Evolutionary conservation across 768 basidiomycete species (phyloP).

Genomic region (Scleroderma bovista): DNA sequence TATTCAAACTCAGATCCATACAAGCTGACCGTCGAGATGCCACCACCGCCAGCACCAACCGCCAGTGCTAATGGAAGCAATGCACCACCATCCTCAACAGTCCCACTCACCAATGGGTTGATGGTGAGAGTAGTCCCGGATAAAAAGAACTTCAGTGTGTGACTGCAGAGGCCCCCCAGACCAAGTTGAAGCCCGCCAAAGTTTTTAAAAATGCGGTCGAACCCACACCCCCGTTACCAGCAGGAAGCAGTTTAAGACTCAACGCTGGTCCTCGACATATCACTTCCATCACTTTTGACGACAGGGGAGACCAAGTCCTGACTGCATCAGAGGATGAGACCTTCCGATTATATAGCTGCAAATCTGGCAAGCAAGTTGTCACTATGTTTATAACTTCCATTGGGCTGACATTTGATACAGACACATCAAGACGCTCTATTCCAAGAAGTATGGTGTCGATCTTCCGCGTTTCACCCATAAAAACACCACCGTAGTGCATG

Average conservation of each 20-base stretch:
- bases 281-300: slow-evolving; percentile 88
- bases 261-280: slow-evolving; percentile 61
- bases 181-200: slow-evolving; percentile 80
- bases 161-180: slow-evolving; percentile 33
- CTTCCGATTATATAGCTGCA: slow-evolving; percentile 83
- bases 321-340: slow-evolving; percentile 91
- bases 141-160: neutral
- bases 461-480: slow-evolving; percentile 94
- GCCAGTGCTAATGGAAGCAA: slow-evolving; percentile 28
- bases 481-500: slow-evolving; percentile 76
- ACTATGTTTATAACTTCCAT: slow-evolving; percentile 11
- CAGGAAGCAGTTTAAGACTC: slow-evolving; percentile 32
- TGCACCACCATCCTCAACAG: slow-evolving; percentile 26
- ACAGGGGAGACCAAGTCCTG: slow-evolving; percentile 79
- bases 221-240: slow-evolving; percentile 43
- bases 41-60: slow-evolving; percentile 37
- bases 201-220: slow-evolving; percentile 82
- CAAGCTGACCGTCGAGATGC: slow-evolving; percentile 20
- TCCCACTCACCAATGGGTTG: slow-evolving; percentile 41
- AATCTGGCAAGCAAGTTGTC: slow-evolving; percentile 85
- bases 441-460: slow-evolving; percentile 96
- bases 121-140: slow-evolving; percentile 38
- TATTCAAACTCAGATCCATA: slow-evolving; percentile 54
- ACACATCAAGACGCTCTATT: slow-evolving; percentile 71
- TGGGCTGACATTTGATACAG: slow-evolving; percentile 39